These are phyloP conservation scores for Chimonanthus praecox DNA, from an alignment of 164 flowering plant genomes.

Conservation along the genomic window DNA sequence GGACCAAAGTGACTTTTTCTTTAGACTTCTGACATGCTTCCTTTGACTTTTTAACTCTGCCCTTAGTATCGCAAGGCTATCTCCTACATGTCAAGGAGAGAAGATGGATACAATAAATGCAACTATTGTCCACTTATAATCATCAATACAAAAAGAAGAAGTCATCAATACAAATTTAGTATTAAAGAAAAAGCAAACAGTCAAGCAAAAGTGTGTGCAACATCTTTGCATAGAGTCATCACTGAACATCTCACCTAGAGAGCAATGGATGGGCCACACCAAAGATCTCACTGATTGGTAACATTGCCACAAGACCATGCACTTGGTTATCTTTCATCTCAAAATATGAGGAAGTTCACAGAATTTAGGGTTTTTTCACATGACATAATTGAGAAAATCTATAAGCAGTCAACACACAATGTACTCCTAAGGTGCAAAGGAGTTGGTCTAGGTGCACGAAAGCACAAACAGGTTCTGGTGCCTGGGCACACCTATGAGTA, in stretches of 20 bases:
- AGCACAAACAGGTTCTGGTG: too few species aligned
- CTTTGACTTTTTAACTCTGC: slow-evolving; percentile 85
- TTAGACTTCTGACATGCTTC: slow-evolving; percentile 80
- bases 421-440: too few species aligned
- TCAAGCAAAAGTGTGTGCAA: not conserved
- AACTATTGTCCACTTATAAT: not conserved
- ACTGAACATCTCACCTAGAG: not conserved
- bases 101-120: not conserved
- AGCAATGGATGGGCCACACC: not conserved
- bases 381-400: too few species aligned
- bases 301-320: too few species aligned
- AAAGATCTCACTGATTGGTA: too few species aligned
- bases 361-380: too few species aligned
- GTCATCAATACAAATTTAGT: not conserved
- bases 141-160: not conserved
- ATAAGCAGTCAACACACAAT: too few species aligned
- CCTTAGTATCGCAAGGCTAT: slow-evolving; percentile 72
- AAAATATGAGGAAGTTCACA: too few species aligned
- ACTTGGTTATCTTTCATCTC: too few species aligned
- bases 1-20: slow-evolving; percentile 96
- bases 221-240: not conserved
- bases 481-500: too few species aligned
- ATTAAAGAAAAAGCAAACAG: not conserved
- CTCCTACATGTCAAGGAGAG: slow-evolving; percentile 42
- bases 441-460: too few species aligned